Base-by-base conservation (phyloP, 1,284 basidiomycete genomes). In the Sphagnurus paluster region DNA sequence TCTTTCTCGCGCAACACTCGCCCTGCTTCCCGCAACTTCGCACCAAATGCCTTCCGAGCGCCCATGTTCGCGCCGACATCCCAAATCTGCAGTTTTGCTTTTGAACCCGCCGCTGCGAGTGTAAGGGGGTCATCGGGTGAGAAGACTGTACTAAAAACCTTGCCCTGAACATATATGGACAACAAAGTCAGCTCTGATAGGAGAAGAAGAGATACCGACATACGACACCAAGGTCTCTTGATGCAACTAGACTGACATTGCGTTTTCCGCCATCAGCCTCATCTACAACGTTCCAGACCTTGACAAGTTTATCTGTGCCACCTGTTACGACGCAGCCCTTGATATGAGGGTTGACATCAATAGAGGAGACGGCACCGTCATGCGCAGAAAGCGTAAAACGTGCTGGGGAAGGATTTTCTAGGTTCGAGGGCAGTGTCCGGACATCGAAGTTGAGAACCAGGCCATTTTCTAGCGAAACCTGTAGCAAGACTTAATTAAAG, bases 61-160 rank as follows among this genome's bases (percentile, higher is more conserved):
- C 88, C 87, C 13, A 75, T 68, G 58, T 90, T 94, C 4, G 84
- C 77, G 11, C 83, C 88, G 26, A 93, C 78, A 57, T 99, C 95
- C 93, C 97, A 99, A 8, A 99, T 78, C 63, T 98, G 94, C 4
- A 99, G 67, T 57, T 88, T 92, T 2, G 92, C 96, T 58, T 91
- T 90, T 5, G 90, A 93, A 4, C 97, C 97, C 10, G 90, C 97
- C 2, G 93, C 95, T 1, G 95, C 96, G 36, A 99, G 66, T 1
- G 93, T 97, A 42, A 98, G 82, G 0, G 95, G 89, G 59, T 97
- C 91, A 64, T 98, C 93, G 0, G 97, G 96, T 17, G 91, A 95
- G 76, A 91, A 98, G 2, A 80, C 75, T 0, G 88, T 78, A 1
- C 93, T 87, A 68, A 99, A 99, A 14, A 99, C 88, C 72, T 97